Percentiles rank a stretch among this genome's conserved stretches.
phyloP scores from a whole-genome alignment of 2,329 filamentous ascomycete species.

The Escovopsis sp. region DNA sequence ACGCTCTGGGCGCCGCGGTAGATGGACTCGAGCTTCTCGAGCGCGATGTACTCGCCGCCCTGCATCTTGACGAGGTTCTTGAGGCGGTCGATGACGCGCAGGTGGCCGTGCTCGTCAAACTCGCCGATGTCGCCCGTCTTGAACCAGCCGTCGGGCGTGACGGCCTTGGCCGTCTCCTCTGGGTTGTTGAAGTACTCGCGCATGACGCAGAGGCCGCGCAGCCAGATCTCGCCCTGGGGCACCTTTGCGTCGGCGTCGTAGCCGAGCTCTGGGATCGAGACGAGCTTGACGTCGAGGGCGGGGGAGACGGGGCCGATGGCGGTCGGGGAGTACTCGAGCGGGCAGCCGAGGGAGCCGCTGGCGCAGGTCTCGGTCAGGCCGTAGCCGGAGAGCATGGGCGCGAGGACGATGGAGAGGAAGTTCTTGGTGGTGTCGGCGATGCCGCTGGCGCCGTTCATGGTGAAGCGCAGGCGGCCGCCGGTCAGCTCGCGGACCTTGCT shows the following conservation, averaged over 20 bases:
- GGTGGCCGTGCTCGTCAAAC: constrained; percentile 64
- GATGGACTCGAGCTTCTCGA: constrained; percentile 88
- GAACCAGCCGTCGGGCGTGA: constrained; percentile 87
- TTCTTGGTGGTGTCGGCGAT: constrained; percentile 76
- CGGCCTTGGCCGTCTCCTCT: constrained; percentile 64
- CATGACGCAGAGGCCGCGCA: constrained; percentile 64
- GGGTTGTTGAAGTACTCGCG: constrained; percentile 73
- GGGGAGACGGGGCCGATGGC: constrained; percentile 67
- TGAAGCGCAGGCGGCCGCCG: constrained; percentile 74
- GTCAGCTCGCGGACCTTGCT: constrained; percentile 83
- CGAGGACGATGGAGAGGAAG: constrained; percentile 84
- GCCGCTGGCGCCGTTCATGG: constrained; percentile 88
- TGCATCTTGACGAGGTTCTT: constrained; percentile 97
- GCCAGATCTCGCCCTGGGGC: constrained; percentile 85
- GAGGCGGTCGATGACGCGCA: constrained; percentile 86
- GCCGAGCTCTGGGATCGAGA: constrained; percentile 77
- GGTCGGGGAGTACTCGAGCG: constrained; percentile 65
- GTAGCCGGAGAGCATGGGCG: constrained; percentile 89
- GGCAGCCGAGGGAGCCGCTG: constrained; percentile 70
- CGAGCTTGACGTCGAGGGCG: constrained; percentile 76
- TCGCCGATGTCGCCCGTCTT: constrained; percentile 93
- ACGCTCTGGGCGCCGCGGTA: constrained; percentile 73
- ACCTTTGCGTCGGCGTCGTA: constrained; percentile 62
- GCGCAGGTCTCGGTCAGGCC: constrained; percentile 87
- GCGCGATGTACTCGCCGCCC: constrained; percentile 89